A percentile compares a stretch with the other conserved stretches of the same genome.
Conservation (phyloP, 2,329 filamentous ascomycete species). For the Aurifilum marmelostoma region DNA sequence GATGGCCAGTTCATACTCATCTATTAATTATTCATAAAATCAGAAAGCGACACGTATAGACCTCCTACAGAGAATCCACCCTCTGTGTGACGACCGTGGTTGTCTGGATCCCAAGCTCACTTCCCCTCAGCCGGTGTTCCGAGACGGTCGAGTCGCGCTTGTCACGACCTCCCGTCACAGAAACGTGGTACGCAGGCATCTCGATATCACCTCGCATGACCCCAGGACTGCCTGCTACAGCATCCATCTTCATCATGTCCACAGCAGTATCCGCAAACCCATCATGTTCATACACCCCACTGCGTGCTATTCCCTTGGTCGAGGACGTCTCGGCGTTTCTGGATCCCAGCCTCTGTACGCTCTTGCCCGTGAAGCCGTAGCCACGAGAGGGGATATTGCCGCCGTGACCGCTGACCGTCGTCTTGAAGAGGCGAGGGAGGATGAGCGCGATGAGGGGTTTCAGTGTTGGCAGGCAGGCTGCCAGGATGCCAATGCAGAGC, state of each 20-base stretch:
- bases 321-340: slow-evolving; percentile 6
- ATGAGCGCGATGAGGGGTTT: slow-evolving; percentile 34
- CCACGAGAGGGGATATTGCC: neutral
- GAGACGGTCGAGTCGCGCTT: slow-evolving; percentile 8
- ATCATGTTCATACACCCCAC: slow-evolving; percentile 14
- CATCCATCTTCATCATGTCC: slow-evolving; percentile 10
- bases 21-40: neutral
- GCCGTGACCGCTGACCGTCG: neutral
- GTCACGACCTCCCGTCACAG: slow-evolving; percentile 25
- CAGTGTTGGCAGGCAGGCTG: slow-evolving; percentile 37
- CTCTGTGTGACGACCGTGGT: slow-evolving; percentile 34
- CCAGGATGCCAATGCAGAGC: slow-evolving; percentile 35
- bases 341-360: neutral
- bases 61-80: slow-evolving; percentile 22
- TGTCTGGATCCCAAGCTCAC: slow-evolving; percentile 29
- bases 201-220: slow-evolving; percentile 13
- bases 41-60: neutral
- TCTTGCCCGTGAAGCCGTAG: slow-evolving; percentile 11
- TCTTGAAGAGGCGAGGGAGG: slow-evolving; percentile 32
- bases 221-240: neutral
- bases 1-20: neutral
- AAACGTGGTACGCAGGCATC: slow-evolving; percentile 27
- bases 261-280: slow-evolving; percentile 20
- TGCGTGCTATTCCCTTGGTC: slow-evolving; percentile 1
- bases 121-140: neutral